Base-by-base conservation (phyloP, 371 early-diverging fungal genomes). In the Mucor circinelloides region DNA sequence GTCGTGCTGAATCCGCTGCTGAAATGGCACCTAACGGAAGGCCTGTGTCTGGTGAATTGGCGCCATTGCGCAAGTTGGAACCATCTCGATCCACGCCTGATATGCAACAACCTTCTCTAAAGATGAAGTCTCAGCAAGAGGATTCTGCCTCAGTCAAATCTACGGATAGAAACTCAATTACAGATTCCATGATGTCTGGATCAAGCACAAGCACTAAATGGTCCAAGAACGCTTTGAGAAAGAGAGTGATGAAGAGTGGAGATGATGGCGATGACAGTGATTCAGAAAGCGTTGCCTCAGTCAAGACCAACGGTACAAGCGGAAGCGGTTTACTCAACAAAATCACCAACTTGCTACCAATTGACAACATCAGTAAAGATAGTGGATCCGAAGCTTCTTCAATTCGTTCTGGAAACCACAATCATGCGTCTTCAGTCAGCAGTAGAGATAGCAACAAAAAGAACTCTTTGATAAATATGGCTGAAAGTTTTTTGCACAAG, bases 1-100 rank as follows among this genome's bases (percentile, higher is more conserved):
- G 71, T 42, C 58, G 59, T 27, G 66, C 71, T n/a, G 66, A 62
- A 36, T 70, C 71, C 21, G 54, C 34, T 12, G 5, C 52, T 13
- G 63, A 62, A 10, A 32, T 70, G 19, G n/a, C 7, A 17, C 17
- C 25, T 21, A 55, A 19, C 17, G 34, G 17, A 17, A 50, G 50
- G 23, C 21, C 42, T 21, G 27, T 30, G 1, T 48, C 6, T 8
- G 54, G 28, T 10, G 28, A 32, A 21, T 58, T 34, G 13, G 50
- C 40, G 8, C 46, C 70, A 17, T 15, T 61, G 28, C 36, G 48
- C 2, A 59, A 46, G 25, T 3, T 58, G 31, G 66, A 58, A 32
- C 10, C 10, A 1, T 66, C 71, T 12, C 66, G 27, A 17, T 66
- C 71, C 10, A 54, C 66, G 23, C 71, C 71, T 15, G 42, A 57